Evolutionary conservation across 1,139 yeast genomes (phyloP).

Genomic region (Hemisphaericaspora xylofermentans): DNA sequence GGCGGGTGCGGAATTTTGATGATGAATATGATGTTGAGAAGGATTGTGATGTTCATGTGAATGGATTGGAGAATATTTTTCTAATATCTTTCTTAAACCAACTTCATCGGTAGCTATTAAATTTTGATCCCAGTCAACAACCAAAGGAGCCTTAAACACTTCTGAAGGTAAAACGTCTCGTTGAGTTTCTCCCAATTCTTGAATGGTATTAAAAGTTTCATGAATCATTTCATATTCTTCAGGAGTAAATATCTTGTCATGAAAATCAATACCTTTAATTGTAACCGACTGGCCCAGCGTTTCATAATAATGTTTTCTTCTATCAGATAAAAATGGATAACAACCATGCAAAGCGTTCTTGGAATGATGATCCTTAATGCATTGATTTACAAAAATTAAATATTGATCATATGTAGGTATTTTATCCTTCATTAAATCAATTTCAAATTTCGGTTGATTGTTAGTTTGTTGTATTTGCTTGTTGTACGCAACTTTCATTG

Average conservation of each 20-base stretch:
- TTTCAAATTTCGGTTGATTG: conserved; percentile 24
- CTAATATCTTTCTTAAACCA: conserved; percentile 31
- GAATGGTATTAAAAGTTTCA: conserved; percentile 37
- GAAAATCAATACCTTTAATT: conserved; percentile 26
- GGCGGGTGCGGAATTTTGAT: background rate
- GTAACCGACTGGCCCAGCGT: conserved; percentile 20
- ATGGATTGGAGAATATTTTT: conserved; percentile 22
- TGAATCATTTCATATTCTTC: conserved; percentile 41
- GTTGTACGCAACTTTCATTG: conserved; percentile 33
- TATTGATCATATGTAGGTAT: conserved; percentile 50
- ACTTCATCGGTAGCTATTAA: conserved; percentile 41
- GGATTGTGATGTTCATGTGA: background rate
- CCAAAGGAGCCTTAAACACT: conserved; percentile 43
- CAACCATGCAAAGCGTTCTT: conserved; percentile 30
- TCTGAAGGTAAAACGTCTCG: conserved; percentile 33
- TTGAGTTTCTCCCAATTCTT: conserved; percentile 18
- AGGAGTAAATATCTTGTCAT: conserved; percentile 35
- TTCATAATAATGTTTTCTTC: conserved; percentile 14
- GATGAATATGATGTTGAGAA: background rate
- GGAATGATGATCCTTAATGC: conserved; percentile 26
- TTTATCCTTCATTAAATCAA: conserved; percentile 40
- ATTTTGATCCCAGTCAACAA: conserved; percentile 51
- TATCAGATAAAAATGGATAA: conserved; percentile 41
- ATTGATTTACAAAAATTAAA: conserved; percentile 27
- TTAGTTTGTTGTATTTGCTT: background rate